phyloP scores from a whole-genome alignment of 1,284 basidiomycete genomes.

The Ganoderma lingzhi region DNA sequence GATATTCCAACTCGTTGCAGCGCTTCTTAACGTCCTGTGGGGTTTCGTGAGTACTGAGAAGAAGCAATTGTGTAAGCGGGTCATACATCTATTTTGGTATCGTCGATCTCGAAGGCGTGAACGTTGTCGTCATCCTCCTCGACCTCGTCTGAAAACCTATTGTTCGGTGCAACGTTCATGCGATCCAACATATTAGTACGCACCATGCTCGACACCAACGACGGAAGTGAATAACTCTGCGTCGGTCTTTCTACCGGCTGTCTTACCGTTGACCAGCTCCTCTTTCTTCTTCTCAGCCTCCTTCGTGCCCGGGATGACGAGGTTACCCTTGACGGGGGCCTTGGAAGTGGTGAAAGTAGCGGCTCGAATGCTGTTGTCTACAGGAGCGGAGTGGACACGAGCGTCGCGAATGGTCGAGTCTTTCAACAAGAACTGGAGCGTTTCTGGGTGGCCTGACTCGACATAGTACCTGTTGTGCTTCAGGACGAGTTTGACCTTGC shows the following conservation, averaged over 20 bases:
- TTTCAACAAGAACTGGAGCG: conserved; percentile 85
- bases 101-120: conserved; percentile 94
- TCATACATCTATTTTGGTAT: conserved; percentile 87
- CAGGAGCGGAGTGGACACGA: conserved; percentile 69
- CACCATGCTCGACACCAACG: conserved; percentile 90
- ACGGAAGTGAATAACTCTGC: conserved; percentile 89
- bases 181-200: conserved; percentile 35
- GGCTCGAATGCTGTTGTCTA: conserved; percentile 76
- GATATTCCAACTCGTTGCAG: conserved; percentile 94
- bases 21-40: conserved; percentile 88
- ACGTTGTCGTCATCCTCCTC: conserved; percentile 97
- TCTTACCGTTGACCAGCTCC: conserved; percentile 50
- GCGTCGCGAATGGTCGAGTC: conserved; percentile 87
- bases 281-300: conserved; percentile 74
- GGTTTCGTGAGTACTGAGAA: background rate
- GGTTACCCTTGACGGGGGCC: conserved; percentile 80
- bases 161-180: background rate
- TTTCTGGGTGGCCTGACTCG: conserved; percentile 93
- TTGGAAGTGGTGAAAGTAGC: conserved; percentile 87
- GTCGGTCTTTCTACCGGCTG: conserved; percentile 54
- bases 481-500: conserved; percentile 96
- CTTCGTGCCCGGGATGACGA: conserved; percentile 88
- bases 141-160: conserved; percentile 78
- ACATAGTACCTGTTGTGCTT: conserved; percentile 98
- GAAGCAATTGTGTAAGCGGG: background rate